A percentile compares a stretch with the other conserved stretches of the same genome.
Conservation (phyloP, 176 grass and related monocot genomes). For the Oryza glumipatula region DNA sequence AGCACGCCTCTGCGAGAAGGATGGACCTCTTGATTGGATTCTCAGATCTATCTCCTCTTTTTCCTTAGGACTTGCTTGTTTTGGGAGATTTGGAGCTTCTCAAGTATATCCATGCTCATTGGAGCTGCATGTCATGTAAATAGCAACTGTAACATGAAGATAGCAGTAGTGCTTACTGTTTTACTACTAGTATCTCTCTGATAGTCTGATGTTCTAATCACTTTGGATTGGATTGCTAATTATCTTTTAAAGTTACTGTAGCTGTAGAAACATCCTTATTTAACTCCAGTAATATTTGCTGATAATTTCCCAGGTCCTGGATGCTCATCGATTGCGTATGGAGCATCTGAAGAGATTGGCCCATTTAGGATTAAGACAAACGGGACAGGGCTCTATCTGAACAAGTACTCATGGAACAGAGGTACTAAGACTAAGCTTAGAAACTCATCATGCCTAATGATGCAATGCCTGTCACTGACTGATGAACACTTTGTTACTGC, state of each 20-base stretch:
- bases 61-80: not conserved
- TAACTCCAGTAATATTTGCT: not conserved
- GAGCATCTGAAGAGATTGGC: conserved; percentile 94
- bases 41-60: not conserved
- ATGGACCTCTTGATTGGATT: conserved; percentile 18
- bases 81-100: conserved; percentile 7
- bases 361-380: conserved; percentile 76
- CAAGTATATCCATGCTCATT: not conserved
- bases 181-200: not conserved
- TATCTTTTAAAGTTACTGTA: not conserved
- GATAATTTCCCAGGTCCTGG: conserved; percentile 68
- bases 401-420: conserved; percentile 93
- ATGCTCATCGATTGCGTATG: conserved; percentile 96
- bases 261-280: not conserved
- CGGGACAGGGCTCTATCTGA: conserved; percentile 75
- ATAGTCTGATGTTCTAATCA: not conserved
- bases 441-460: not conserved
- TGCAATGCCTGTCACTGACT: not conserved
- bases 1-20: conserved; percentile 49
- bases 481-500: conserved; percentile 9
- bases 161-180: not conserved
- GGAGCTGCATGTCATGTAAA: not conserved
- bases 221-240: conserved; percentile 10
- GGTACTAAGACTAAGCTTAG: conserved; percentile 34
- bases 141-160: not conserved